Percentiles rank a stretch among this genome's conserved stretches.
These are phyloP conservation scores for Penicillium alfredii DNA, from an alignment of 495 filamentous ascomycete genomes.

Conservation along the genomic window DNA sequence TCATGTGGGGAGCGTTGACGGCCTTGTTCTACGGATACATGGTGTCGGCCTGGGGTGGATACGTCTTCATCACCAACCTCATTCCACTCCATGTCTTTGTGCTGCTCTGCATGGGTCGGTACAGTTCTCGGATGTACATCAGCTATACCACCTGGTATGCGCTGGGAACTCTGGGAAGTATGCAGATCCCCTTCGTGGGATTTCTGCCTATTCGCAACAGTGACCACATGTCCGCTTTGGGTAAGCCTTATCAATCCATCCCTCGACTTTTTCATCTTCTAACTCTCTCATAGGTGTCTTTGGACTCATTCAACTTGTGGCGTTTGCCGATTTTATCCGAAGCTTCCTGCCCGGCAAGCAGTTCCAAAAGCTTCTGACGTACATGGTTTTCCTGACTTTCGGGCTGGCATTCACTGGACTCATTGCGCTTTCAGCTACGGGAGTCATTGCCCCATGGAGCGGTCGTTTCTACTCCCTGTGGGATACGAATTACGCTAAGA, in stretches of 20 bases:
- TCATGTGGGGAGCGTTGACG: conserved; percentile 91
- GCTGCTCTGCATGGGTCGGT: conserved; percentile 93
- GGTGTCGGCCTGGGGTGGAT: conserved; percentile 99
- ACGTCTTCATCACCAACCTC: conserved; percentile 99
- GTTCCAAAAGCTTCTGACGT: conserved; percentile 79
- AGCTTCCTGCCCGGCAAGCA: conserved; percentile 83
- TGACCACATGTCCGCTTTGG: conserved; percentile 97
- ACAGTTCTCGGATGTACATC: conserved; percentile 89
- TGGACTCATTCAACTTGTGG: conserved; percentile 89
- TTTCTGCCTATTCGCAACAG: conserved; percentile 95
- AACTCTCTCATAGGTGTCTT: conserved; percentile 65
- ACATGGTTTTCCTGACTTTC: conserved; percentile 72
- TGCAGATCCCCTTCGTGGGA: conserved; percentile 99
- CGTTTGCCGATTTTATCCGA: conserved; percentile 86
- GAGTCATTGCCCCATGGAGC: conserved; percentile 94
- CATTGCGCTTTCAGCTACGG: conserved; percentile 75
- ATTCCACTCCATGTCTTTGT: conserved; percentile 95
- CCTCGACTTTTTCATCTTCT: conserved; percentile 61
- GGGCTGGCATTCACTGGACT: conserved; percentile 67
- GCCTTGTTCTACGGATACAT: conserved; percentile 99
- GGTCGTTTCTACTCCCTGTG: conserved; percentile 99
- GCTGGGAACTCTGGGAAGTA: conserved; percentile 91
- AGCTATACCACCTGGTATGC: conserved; percentile 98
- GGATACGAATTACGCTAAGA: conserved; percentile 99
- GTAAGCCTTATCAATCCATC: conserved; percentile 44